Conservation (phyloP, 1,284 basidiomycete species). For the Ustilago cynodontis region DNA sequence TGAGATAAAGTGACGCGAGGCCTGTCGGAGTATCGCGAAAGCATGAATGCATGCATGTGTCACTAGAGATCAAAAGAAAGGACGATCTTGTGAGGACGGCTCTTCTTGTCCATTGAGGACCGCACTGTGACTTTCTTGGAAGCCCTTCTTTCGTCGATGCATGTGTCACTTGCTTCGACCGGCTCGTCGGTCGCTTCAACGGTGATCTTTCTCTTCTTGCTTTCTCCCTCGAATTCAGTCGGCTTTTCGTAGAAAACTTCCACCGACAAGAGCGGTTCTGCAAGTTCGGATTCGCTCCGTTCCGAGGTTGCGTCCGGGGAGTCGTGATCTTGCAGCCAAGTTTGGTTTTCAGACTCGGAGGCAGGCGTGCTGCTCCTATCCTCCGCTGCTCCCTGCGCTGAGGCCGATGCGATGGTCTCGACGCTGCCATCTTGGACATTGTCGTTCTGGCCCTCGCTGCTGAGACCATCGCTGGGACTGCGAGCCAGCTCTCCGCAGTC, state of each 20-base stretch:
- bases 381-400: no score
- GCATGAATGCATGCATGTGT: no score
- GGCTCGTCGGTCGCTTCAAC: neutral
- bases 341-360: neutral
- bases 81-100: neutral
- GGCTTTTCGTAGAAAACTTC: neutral
- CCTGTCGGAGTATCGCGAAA: no score
- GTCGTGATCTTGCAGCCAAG: neutral
- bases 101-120: neutral
- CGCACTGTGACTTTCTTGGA: neutral
- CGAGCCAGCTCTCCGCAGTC: no score
- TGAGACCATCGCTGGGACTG: no score
- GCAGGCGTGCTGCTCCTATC: no score
- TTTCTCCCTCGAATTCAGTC: neutral
- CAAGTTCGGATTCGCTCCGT: neutral
- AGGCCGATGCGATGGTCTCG: neutral
- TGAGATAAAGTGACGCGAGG: neutral
- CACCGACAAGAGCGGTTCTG: neutral
- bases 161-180: neutral
- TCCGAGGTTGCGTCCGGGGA: neutral
- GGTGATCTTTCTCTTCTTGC: neutral
- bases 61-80: neutral
- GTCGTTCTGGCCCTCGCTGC: no score
- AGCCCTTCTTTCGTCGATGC: neutral
- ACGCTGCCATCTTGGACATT: no score